A percentile compares a stretch with the other conserved stretches of the same genome.
These are phyloP conservation scores for Tolypocladium ophioglossoides DNA, from an alignment of 2,329 filamentous ascomycete genomes.

Conservation along the genomic window DNA sequence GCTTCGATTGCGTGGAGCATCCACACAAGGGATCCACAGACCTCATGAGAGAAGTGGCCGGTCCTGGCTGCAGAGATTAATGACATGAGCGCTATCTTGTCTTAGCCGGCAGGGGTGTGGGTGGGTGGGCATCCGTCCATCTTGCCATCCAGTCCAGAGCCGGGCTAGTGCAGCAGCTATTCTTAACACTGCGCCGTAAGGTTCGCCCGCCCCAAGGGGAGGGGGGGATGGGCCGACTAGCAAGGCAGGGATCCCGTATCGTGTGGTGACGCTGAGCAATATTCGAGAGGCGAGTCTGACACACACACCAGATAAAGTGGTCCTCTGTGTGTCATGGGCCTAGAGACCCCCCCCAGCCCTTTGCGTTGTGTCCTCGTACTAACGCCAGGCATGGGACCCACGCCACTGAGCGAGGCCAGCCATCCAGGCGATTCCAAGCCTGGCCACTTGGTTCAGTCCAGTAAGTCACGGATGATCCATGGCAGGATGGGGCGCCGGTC, in stretches of 20 bases:
- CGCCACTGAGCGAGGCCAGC: conserved; percentile 5
- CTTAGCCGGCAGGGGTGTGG: conserved; percentile 18
- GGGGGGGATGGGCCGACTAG: conserved; percentile 14
- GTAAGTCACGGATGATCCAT: neutral
- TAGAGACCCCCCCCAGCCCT: conserved; percentile 7
- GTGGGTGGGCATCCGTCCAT: neutral
- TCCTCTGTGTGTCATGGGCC: conserved; percentile 19
- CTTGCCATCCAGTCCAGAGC: neutral
- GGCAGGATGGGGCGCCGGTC: neutral
- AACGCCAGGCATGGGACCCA: conserved; percentile 12
- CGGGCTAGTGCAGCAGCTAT: conserved; percentile 30
- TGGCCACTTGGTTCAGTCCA: neutral
- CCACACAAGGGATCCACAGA: conserved; percentile 19
- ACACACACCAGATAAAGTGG: conserved; percentile 37
- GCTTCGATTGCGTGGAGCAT: conserved; percentile 26
- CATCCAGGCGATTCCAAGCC: conserved; percentile 7
- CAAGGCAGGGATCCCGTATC: conserved; percentile 18
- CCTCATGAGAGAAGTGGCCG: conserved; percentile 19
- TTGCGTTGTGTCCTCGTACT: no score
- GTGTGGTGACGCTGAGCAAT: conserved; percentile 36
- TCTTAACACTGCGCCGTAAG: conserved; percentile 27
- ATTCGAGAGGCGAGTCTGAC: conserved; percentile 36
- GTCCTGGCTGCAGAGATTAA: conserved; percentile 21
- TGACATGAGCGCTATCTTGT: conserved; percentile 19
- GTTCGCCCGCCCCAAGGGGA: conserved; percentile 16